A percentile compares a stretch with the other conserved stretches of the same genome.
phyloP scores from a whole-genome alignment of 73 alveolate genomes.

The Symbiodinium pilosum region DNA sequence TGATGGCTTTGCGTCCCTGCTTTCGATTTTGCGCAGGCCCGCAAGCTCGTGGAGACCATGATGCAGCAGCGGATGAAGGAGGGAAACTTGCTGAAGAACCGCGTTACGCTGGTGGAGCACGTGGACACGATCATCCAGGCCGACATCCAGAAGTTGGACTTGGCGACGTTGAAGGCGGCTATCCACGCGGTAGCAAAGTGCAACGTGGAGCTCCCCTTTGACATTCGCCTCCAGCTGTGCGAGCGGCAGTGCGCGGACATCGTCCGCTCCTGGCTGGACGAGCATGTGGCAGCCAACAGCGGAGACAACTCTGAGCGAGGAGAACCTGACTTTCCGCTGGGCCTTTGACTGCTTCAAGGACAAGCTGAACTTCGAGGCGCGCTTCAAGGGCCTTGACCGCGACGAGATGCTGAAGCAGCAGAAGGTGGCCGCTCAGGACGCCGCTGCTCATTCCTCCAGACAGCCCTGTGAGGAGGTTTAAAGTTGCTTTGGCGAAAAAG shows the following conservation, averaged over 20 bases:
- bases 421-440: background rate
- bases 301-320: background rate
- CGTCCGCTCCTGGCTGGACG: background rate
- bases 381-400: background rate
- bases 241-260: background rate
- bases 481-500: no score
- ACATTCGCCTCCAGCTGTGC: background rate
- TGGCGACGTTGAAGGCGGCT: background rate
- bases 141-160: background rate
- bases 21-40: background rate
- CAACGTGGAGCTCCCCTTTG: background rate
- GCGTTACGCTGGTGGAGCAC: background rate
- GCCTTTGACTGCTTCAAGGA: background rate
- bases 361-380: background rate
- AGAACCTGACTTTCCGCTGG: conserved; percentile 10
- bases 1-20: no score
- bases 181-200: background rate
- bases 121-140: background rate
- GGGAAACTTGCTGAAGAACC: background rate
- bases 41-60: background rate
- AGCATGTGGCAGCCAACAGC: background rate
- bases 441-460: no score
- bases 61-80: background rate
- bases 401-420: background rate
- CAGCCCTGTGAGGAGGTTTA: no score